A percentile compares a stretch with the other conserved stretches of the same genome.
These are phyloP conservation scores for Leccinum aurantiacum DNA, from an alignment of 768 basidiomycete genomes.

Conservation along the genomic window DNA sequence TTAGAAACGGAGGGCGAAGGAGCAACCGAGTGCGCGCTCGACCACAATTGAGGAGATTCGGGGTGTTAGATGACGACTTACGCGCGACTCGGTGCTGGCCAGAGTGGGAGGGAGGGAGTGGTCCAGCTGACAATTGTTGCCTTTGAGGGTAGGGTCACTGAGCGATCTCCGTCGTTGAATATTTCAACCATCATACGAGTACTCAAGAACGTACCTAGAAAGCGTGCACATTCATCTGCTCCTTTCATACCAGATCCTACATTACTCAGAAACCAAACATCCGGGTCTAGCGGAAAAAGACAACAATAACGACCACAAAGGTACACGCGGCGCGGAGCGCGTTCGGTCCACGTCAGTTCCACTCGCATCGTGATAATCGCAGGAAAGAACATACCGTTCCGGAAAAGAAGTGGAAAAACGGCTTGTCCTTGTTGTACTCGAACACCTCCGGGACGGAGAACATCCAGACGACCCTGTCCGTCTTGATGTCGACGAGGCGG, in stretches of 20 bases:
- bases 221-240: too few relatives aligned
- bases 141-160: too few relatives aligned
- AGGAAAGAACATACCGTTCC: conserved; percentile 62
- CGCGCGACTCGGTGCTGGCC: too few relatives aligned
- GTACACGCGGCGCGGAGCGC: not conserved
- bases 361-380: not conserved
- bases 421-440: conserved; percentile 78
- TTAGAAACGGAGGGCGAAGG: conserved; percentile 65
- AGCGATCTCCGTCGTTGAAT: too few relatives aligned
- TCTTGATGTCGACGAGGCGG: conserved; percentile 56
- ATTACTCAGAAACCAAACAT: conserved; percentile 45
- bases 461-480: conserved; percentile 64
- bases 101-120: too few relatives aligned
- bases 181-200: too few relatives aligned
- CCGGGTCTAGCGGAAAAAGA: conserved; percentile 29
- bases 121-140: too few relatives aligned
- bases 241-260: too few relatives aligned
- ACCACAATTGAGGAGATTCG: conserved; percentile 29
- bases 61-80: too few relatives aligned
- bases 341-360: not conserved
- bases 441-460: conserved; percentile 60
- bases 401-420: conserved; percentile 90
- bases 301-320: not conserved
- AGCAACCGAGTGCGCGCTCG: conserved; percentile 41
- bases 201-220: too few relatives aligned